phyloP scores from a whole-genome alignment of 2,329 filamentous ascomycete genomes.

The Rhynchosporium agropyri region DNA sequence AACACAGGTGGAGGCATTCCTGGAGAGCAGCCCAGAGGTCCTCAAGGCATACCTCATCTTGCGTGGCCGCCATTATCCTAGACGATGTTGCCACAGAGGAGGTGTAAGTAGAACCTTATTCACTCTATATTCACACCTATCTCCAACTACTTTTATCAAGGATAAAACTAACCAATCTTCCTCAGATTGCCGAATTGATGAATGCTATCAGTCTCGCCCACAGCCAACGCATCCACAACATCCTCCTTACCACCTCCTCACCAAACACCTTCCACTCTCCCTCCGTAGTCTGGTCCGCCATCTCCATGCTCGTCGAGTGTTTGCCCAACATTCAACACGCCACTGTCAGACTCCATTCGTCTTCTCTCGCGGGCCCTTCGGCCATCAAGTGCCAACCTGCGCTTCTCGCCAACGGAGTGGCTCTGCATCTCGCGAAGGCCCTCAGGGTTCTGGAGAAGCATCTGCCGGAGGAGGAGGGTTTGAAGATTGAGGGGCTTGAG shows the following conservation, averaged over 20 bases:
- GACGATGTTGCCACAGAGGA: not conserved
- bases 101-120: not conserved
- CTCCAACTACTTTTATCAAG: too few species aligned
- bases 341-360: not conserved
- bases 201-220: not conserved
- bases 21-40: not conserved
- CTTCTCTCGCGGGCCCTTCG: too few species aligned
- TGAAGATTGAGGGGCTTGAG: constrained; percentile 5
- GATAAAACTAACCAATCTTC: not conserved
- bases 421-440: constrained; percentile 3
- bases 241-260: not conserved
- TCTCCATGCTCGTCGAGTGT: constrained; percentile 4
- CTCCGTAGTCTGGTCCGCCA: constrained; percentile 12
- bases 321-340: constrained; percentile 17
- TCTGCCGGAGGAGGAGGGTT: constrained; percentile 7
- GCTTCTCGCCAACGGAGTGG: constrained; percentile 1
- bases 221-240: not conserved
- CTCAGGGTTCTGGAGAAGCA: constrained; percentile 2
- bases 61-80: not conserved
- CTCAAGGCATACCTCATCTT: not conserved
- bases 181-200: not conserved
- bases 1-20: not conserved
- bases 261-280: not conserved
- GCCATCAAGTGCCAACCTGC: not conserved
- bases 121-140: not conserved